Evolutionary conservation across 2,329 filamentous ascomycete genomes (phyloP), one percentile per base, ranked within the genome.

Genomic region (Alternaria ventricosa): DNA sequence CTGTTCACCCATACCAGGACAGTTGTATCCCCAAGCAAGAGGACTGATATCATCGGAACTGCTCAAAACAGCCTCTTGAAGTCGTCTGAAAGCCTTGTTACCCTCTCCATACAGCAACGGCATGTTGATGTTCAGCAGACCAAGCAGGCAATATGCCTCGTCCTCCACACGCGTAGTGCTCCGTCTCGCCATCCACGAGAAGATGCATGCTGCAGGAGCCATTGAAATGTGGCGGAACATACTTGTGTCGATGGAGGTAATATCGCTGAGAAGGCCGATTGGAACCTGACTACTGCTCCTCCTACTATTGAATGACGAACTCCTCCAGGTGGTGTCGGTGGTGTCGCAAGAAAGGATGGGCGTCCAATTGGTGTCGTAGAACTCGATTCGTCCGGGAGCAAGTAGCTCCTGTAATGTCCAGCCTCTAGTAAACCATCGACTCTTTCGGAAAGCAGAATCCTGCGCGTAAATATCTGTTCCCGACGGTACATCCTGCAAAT

Each of bases 1-100:
- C 0, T 0, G 0, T 28, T 11, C 0, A 15, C 1, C 23, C 22
- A 11, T 3, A 20, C 1, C 12, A 15, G 1, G 15, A 10, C 9
- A 4, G 9, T 50, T 0, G n/a, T 50, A 50, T 3, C 46, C 47
- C 25, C 47, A 30, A 13, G 15, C 6, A 9, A 50, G 47, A 3
- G 3, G 6, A 13, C 47, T 50, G 0, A 20, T 30, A 3, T 50
- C 47, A 13, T 50, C 15, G 0, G 47, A 50, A 5, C n/a, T 1
- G 11, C 25, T 30, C 8, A 50, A 9, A 0, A 50, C 4, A 5
- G n/a, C 47, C n/a, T 50, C 25, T 20, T 50, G 47, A 1, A 50
- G 47, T 6, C 47, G 25, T 2, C 12, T 13, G 5, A 50, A 50
- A 20, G 47, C 47, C 2, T 20, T 25, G 2, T 20, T 1, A 0